These are phyloP conservation scores for Hymenoscyphus salicellus DNA, from an alignment of 2,329 filamentous ascomycete genomes.

Conservation along the genomic window DNA sequence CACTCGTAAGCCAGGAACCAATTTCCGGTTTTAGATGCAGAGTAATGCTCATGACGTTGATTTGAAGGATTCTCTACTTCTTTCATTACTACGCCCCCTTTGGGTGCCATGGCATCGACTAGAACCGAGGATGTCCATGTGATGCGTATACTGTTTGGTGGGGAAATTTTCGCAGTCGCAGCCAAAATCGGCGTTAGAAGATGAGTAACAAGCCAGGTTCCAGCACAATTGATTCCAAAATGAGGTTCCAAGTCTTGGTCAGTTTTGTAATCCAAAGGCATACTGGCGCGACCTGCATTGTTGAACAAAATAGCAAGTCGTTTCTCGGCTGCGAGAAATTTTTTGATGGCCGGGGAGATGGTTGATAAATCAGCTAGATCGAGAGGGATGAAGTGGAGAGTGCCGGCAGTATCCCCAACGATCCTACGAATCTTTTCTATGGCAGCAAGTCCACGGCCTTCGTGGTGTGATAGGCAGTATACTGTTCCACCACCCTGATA, in stretches of 20 bases:
- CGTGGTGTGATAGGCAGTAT: background rate
- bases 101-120: background rate
- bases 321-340: constrained; percentile 34
- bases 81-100: background rate
- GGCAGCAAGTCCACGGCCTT: background rate
- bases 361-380: constrained; percentile 34
- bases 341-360: constrained; percentile 29
- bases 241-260: constrained; percentile 34
- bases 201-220: constrained; percentile 36
- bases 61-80: background rate
- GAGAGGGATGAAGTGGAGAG: constrained; percentile 10
- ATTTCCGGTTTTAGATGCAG: background rate
- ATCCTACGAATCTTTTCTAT: background rate
- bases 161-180: background rate
- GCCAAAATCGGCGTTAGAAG: constrained; percentile 33
- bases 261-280: constrained; percentile 6
- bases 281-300: constrained; percentile 39
- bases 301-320: constrained; percentile 44
- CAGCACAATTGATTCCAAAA: constrained; percentile 36
- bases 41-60: background rate
- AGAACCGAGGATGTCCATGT: background rate
- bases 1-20: background rate
- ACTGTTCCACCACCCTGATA: constrained; percentile 25
- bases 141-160: constrained; percentile 3
- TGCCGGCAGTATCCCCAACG: background rate